A percentile compares a stretch with the other conserved stretches of the same genome.
phyloP scores from a whole-genome alignment of 352 stramenopile species.

The Proteromonas lacertae region DNA sequence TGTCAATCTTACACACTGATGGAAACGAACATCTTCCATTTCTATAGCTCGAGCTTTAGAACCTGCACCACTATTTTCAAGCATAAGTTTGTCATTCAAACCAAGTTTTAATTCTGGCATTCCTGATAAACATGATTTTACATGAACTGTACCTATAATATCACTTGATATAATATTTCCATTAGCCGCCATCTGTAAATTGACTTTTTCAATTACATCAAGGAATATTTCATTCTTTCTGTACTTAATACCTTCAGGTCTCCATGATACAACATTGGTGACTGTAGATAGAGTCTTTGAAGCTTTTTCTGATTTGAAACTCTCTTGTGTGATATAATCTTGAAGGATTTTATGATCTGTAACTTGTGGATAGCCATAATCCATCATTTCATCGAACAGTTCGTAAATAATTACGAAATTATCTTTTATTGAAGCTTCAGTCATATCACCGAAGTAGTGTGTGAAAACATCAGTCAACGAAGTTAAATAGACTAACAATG shows the following conservation, averaged over 20 bases:
- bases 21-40: constrained; percentile 99
- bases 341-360: constrained; percentile 39
- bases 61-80: constrained; percentile 60
- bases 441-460: constrained; percentile 93
- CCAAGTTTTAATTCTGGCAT: constrained; percentile 98
- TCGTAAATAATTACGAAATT: constrained; percentile 99
- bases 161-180: constrained; percentile 87
- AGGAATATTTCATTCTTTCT: constrained; percentile 99
- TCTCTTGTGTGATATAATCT: constrained; percentile 70
- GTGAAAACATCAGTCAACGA: constrained; percentile 47
- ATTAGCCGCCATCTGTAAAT: constrained; percentile 67
- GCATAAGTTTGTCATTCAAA: constrained; percentile 97
- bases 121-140: constrained; percentile 87
- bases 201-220: constrained; percentile 93
- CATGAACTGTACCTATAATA: constrained; percentile 85
- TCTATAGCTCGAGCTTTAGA: constrained; percentile 60
- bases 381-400: constrained; percentile 96
- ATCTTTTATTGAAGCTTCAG: constrained; percentile 94
- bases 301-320: constrained; percentile 50
- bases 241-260: constrained; percentile 93
- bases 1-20: constrained; percentile 90
- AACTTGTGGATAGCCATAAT: constrained; percentile 90
- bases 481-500: constrained; percentile 69
- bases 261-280: constrained; percentile 94
- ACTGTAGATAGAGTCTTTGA: constrained; percentile 62